A percentile compares a stretch with the other conserved stretches of the same genome.
Evolutionary conservation across 805 yeast species (phyloP).

Genomic region (Nakazawaea molendinolei): DNA sequence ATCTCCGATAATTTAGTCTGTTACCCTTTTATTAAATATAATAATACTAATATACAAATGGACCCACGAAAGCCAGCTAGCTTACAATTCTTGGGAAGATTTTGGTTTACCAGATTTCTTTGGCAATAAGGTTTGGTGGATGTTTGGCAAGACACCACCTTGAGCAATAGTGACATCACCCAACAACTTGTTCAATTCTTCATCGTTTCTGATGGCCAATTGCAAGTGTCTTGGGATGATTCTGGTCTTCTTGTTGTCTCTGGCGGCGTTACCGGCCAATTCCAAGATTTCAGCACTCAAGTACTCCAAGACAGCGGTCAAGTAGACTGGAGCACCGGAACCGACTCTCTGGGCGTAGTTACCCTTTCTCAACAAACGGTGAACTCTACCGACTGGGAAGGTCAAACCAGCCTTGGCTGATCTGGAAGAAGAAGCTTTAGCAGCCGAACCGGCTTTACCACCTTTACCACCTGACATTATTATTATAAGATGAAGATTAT

Average conservation of each 20-base stretch:
- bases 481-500: constrained; percentile 3
- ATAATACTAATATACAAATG: constrained; percentile 13
- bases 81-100: constrained; percentile 55
- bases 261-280: constrained; percentile 98
- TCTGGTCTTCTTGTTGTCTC: constrained; percentile 98
- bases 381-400: constrained; percentile 99
- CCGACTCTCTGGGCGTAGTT: constrained; percentile 98
- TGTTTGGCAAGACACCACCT: constrained; percentile 99
- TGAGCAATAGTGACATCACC: constrained; percentile 94
- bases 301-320: constrained; percentile 95
- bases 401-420: constrained; percentile 98
- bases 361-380: constrained; percentile 93
- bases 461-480: constrained; percentile 70
- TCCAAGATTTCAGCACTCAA: constrained; percentile 97
- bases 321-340: constrained; percentile 98
- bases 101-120: constrained; percentile 47
- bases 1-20: background rate
- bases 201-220: constrained; percentile 98
- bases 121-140: constrained; percentile 84
- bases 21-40: constrained; percentile 1
- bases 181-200: constrained; percentile 91
- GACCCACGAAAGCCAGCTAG: constrained; percentile 10
- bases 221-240: constrained; percentile 98
- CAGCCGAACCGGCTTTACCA: constrained; percentile 91
- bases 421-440: constrained; percentile 96